Conservation (phyloP, 345 rosid genomes). For the Linum usitatissimum region DNA sequence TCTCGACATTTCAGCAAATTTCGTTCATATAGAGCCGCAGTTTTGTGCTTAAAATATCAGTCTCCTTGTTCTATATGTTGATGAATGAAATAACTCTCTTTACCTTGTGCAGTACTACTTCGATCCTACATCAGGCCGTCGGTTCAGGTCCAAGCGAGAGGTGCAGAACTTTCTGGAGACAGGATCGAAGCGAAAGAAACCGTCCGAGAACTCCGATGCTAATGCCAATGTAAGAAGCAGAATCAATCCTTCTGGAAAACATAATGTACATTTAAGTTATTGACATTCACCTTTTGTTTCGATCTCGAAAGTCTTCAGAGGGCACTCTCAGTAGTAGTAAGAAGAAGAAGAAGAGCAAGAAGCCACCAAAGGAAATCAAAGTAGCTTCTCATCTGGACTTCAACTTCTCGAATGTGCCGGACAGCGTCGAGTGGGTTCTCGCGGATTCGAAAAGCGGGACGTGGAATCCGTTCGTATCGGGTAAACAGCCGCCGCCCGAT, state of each 20-base stretch:
- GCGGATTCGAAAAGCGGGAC: constrained; percentile 18
- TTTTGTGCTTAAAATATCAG: too few species aligned
- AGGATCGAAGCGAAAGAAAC: constrained; percentile 28
- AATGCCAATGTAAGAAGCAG: constrained; percentile 28
- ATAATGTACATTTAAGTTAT: background rate
- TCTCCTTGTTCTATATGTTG: background rate
- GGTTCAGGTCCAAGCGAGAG: constrained; percentile 43
- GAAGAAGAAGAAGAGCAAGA: constrained; percentile 23
- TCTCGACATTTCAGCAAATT: background rate
- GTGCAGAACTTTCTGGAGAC: constrained; percentile 35
- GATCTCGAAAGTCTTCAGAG: constrained; percentile 10
- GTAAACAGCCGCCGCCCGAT: constrained; percentile 38
- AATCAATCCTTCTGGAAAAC: background rate
- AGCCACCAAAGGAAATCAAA: constrained; percentile 14
- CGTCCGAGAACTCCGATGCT: constrained; percentile 16
- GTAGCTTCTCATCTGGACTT: constrained; percentile 17
- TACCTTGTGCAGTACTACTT: constrained; percentile 31
- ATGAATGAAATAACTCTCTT: background rate
- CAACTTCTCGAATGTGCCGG: constrained; percentile 43
- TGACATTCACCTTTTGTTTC: background rate
- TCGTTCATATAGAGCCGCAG: too few species aligned
- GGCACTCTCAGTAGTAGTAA: constrained; percentile 10
- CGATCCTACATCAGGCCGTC: constrained; percentile 23
- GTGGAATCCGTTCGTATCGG: constrained; percentile 43
- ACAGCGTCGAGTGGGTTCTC: constrained; percentile 45